Base-by-base conservation (phyloP, 192 early-diverging fungal genomes). In the Backusella morwellensis region DNA sequence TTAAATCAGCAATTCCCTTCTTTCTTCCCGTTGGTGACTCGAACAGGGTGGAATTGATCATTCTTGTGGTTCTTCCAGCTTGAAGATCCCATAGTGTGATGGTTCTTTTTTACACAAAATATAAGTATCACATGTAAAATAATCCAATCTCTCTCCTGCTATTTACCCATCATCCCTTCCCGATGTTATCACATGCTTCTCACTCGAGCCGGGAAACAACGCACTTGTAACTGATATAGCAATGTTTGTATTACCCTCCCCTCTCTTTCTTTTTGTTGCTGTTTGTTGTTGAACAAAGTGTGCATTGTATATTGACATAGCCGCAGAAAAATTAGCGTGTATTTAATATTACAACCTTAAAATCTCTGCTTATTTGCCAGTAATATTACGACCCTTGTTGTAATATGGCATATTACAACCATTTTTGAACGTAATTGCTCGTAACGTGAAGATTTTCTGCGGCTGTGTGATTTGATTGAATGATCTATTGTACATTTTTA, bases 41-140 rank as follows among this genome's bases (percentile, higher is more conserved):
- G 67, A 82, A 80, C 38, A 72, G 74, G n/a, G 86, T 73, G 66
- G 79, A 67, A 83, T 85, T 29, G 77, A 80, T 35, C 77, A 79
- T 29, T 71, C 74, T 14, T 81, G 90, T 8, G 66, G 69, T 1
- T 88, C 75, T 83, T 35, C 54, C 83, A 73, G 79, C 87, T 7
- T 95, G 81, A 70, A 93, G 83, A 78, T 97, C 96, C 96, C 96
- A 97, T 36, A 92, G 86, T 81, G 92, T 94, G 35, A 97, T 82
- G 26, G 87, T 76, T 21, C 91, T 80, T 19, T 19, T 19, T 29
- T 29, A 29, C 29, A 29, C 29, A 19, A 50, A 26, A 44, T 15
- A 70, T 63, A 56, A 38, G n/a, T 54, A 44, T 17, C 38, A 38
- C 38, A 38, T 38, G 2, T 11, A 38, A 38, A 38, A 11, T 29